Conservation (phyloP, 306 rosid species). For the Elaeagnus macrophylla region DNA sequence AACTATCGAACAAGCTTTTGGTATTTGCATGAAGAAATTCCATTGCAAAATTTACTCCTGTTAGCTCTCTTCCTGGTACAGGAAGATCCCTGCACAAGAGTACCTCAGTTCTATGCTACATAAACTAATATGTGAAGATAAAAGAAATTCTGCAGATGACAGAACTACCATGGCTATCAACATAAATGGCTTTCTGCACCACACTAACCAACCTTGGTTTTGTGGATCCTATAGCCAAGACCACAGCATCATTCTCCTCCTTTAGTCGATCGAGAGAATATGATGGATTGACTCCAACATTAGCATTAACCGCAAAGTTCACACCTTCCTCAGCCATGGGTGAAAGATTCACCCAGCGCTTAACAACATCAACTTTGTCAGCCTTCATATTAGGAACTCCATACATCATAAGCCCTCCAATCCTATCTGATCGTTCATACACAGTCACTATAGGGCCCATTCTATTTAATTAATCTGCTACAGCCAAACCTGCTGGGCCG, state of each 20-base stretch:
- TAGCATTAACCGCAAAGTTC: conserved; percentile 71
- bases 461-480: conserved; percentile 92
- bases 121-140: background rate
- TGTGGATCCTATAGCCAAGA: conserved; percentile 89
- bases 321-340: conserved; percentile 87
- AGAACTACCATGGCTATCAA: no score
- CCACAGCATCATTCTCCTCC: conserved; percentile 69
- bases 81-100: no score
- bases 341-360: conserved; percentile 79
- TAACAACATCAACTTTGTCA: conserved; percentile 65
- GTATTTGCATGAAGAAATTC: no score
- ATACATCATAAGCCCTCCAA: conserved; percentile 98
- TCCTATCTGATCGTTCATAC: conserved; percentile 50
- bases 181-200: background rate
- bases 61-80: no score
- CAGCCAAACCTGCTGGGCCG: conserved; percentile 96
- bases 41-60: no score
- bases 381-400: conserved; percentile 99
- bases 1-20: no score
- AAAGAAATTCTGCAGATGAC: background rate
- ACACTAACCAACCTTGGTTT: conserved; percentile 65
- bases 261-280: conserved; percentile 62
- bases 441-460: conserved; percentile 73
- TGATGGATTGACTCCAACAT: conserved; percentile 59
- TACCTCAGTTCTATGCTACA: no score